Percentiles rank a stretch among this genome's conserved stretches.
These are phyloP conservation scores for Hortaea werneckii DNA, from an alignment of 2,329 filamentous ascomycete genomes.

Conservation along the genomic window DNA sequence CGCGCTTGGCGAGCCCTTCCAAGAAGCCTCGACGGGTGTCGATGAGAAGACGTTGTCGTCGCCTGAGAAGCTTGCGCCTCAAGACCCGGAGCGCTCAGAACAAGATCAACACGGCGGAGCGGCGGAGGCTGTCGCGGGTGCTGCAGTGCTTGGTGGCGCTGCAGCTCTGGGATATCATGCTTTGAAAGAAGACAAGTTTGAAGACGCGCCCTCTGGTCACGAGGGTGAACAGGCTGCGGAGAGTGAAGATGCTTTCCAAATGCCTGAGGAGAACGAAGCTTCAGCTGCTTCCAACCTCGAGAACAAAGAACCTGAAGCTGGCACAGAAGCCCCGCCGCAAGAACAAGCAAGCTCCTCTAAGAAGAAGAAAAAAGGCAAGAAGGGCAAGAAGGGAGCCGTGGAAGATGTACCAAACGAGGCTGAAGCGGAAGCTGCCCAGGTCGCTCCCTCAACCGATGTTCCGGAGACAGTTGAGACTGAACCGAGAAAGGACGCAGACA, in stretches of 20 bases:
- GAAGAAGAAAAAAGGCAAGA: constrained; percentile 7
- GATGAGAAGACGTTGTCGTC: background rate
- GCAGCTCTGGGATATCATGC: constrained; percentile 12
- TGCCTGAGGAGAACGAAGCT: too few relatives aligned
- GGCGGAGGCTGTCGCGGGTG: constrained; percentile 12
- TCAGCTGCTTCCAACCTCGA: too few relatives aligned
- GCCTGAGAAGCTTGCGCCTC: background rate
- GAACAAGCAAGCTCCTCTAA: background rate
- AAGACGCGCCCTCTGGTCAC: constrained; percentile 1
- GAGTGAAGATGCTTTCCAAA: too few relatives aligned
- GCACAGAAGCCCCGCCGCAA: too few relatives aligned
- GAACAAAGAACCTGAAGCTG: too few relatives aligned
- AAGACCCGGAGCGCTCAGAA: background rate
- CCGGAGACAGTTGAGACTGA: too few relatives aligned
- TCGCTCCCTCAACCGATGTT: too few relatives aligned
- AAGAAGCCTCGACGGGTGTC: background rate
- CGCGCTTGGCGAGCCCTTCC: background rate
- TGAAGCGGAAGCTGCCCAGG: too few relatives aligned
- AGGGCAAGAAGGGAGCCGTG: constrained; percentile 1
- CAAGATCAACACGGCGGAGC: constrained; percentile 3
- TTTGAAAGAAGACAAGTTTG: constrained; percentile 3
- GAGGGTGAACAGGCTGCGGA: background rate
- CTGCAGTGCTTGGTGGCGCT: constrained; percentile 19
- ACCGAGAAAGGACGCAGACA: too few relatives aligned
- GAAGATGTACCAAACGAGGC: too few relatives aligned